Base-by-base conservation (phyloP, 257 asterid genomes). In the Solanum paucissectum region DNA sequence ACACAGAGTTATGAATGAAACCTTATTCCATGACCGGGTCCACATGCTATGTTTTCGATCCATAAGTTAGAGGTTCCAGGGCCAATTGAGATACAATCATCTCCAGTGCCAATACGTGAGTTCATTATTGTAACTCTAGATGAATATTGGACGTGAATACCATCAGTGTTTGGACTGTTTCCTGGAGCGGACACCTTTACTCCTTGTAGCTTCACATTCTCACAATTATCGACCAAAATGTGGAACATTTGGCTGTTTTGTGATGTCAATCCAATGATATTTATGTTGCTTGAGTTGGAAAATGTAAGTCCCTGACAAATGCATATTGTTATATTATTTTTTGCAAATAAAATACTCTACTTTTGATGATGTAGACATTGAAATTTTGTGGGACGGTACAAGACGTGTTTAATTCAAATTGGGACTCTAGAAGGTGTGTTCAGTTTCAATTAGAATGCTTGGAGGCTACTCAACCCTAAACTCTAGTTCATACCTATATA, bases 11-110 rank as follows among this genome's bases (percentile, higher is more conserved):
- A 52, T 52, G n/a, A 18, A 6, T 72, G 79, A 76, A 76, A 77
- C 84, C 84, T 77, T 77, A 77, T 77, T 77, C 84, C 84, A 77
- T 77, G 84, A 11, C 84, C 84, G 2, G 84, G 84, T 23, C 84
- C 84, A 25, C 84, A 77, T 27, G 64, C 84, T 13, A 77, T 77
- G 84, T 77, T 42, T 77, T 77, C 38, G n/a, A 77, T 77, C 84
- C 84, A 77, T 42, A 77, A 42, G 25, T 77, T 42, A 58, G 84
- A 42, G 38, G 84, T 77, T 2, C 84, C 84, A 8, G 84, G 84
- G 25, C 84, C 84, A 77, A 77, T 77, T 25, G 84, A 77, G n/a
- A 77, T 77, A 4, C 84, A 77, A 25, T 77, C 84, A 42, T 77
- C 84, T 77, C 84, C 84, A 2, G 84, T 77, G 11, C 84, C 84